Percentiles rank a stretch among this genome's conserved stretches.
These are phyloP conservation scores for Ophiostoma montium DNA, from an alignment of 2,329 filamentous ascomycete species.

Conservation along the genomic window DNA sequence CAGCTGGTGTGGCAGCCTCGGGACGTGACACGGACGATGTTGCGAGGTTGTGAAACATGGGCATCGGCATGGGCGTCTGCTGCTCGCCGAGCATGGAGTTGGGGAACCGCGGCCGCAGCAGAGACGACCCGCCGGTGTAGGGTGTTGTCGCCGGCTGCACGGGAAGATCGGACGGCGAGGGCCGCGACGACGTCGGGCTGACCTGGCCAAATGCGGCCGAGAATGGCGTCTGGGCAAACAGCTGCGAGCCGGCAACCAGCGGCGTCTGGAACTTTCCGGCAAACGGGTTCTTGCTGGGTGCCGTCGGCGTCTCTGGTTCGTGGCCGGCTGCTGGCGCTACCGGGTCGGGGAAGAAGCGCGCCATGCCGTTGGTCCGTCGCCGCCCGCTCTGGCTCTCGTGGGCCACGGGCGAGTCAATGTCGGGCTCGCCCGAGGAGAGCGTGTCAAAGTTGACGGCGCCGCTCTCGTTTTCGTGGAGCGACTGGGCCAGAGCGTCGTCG, in stretches of 20 bases:
- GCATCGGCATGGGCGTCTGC: conserved; percentile 3
- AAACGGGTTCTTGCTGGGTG: conserved; percentile 36
- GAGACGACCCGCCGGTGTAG: conserved; percentile 30
- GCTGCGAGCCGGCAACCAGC: conserved; percentile 31
- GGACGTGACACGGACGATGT: conserved; percentile 4
- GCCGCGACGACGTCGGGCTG: conserved; percentile 44
- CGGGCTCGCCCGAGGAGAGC: conserved; percentile 22
- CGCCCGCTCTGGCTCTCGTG: conserved; percentile 1
- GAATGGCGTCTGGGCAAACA: conserved; percentile 40
- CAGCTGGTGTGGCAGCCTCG: background rate
- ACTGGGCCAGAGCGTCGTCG: conserved; percentile 15
- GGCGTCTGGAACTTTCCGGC: conserved; percentile 21
- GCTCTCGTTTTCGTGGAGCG: conserved; percentile 31
- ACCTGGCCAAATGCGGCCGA: conserved; percentile 35
- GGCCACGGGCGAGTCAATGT: conserved; percentile 20
- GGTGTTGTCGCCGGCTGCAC: conserved; percentile 29
- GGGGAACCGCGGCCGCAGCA: conserved; percentile 30
- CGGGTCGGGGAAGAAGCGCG: conserved; percentile 7
- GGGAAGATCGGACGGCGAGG: conserved; percentile 34
- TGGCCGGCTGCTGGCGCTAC: background rate
- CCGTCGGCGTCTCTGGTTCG: conserved; percentile 31
- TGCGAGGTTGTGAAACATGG: conserved; percentile 2
- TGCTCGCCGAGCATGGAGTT: background rate
- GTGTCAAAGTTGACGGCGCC: conserved; percentile 34
- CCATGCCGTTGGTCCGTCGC: background rate